These are phyloP conservation scores for Thermochaetoides thermophila DNA, from an alignment of 495 filamentous ascomycete species.

Conservation along the genomic window DNA sequence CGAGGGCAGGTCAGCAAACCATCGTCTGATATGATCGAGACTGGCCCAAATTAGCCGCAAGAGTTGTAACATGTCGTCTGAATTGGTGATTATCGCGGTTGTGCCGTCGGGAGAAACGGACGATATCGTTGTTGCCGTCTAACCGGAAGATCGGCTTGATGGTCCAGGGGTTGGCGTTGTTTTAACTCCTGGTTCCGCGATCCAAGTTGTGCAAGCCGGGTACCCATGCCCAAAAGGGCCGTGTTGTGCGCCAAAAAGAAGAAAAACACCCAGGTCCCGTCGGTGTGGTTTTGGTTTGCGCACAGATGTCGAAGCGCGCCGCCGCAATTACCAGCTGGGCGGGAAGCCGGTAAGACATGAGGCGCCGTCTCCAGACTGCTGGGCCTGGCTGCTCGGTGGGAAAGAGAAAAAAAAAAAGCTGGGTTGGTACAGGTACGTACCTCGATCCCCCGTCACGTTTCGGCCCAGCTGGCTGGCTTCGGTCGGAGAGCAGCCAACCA, in stretches of 20 bases:
- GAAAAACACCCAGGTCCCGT: slow-evolving; percentile 4
- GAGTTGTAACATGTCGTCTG: no score
- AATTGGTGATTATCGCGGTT: no score
- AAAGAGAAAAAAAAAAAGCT: no score
- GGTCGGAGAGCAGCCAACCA: slow-evolving; percentile 3
- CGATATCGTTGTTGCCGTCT: no score
- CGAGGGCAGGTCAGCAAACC: no score
- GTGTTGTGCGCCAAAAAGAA: neutral
- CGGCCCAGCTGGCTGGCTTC: slow-evolving; percentile 9
- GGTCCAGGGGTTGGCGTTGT: no score
- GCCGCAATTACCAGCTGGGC: slow-evolving; percentile 15
- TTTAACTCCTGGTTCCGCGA: no score
- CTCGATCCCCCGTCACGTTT: slow-evolving; percentile 7
- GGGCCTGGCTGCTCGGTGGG: no score
- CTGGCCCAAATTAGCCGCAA: no score
- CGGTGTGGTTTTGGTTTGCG: slow-evolving; percentile 6
- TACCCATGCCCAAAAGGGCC: slow-evolving; percentile 1
- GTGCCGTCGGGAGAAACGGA: no score
- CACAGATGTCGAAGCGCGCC: slow-evolving; percentile 7
- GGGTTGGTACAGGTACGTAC: slow-evolving; percentile 11
- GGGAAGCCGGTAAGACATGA: slow-evolving; percentile 11
- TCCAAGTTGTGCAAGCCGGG: slow-evolving; percentile 1
- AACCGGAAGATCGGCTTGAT: no score
- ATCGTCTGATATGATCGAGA: no score
- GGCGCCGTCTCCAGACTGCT: slow-evolving; percentile 5